A percentile compares a stretch with the other conserved stretches of the same genome.
Evolutionary conservation across 2,329 filamentous ascomycete genomes (phyloP).

Genomic region (Nemania sp.): DNA sequence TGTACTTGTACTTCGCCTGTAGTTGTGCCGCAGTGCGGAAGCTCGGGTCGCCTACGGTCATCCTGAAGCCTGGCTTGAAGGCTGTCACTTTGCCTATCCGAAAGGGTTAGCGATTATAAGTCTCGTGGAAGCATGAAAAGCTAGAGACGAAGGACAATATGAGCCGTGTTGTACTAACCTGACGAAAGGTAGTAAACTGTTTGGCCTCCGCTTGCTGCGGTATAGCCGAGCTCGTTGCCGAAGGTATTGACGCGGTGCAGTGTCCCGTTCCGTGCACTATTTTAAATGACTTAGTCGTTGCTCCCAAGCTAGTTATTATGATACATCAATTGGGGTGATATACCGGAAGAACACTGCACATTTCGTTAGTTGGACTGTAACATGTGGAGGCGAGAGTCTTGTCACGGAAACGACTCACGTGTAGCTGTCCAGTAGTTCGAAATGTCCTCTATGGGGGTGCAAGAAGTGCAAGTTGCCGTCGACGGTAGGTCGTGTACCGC

Average conservation of each 20-base stretch:
- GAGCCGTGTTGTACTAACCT: constrained; percentile 25
- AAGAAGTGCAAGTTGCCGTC: constrained; percentile 36
- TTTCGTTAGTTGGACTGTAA: background rate
- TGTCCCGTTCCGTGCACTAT: constrained; percentile 37
- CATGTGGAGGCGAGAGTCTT: no score
- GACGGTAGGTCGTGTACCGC: constrained; percentile 31
- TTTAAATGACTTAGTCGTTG: constrained; percentile 15
- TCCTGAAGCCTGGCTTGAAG: constrained; percentile 46
- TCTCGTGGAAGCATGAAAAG: background rate
- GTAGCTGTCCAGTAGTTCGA: constrained; percentile 38
- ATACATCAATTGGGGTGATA: background rate
- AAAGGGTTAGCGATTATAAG: background rate
- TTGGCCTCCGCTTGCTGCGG: constrained; percentile 40
- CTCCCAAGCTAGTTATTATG: background rate
- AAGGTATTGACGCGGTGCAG: constrained; percentile 38
- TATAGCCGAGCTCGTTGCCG: constrained; percentile 38
- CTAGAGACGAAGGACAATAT: background rate
- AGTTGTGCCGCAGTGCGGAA: constrained; percentile 36
- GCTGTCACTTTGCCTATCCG: constrained; percentile 39
- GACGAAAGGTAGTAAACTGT: constrained; percentile 48
- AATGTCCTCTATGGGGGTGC: constrained; percentile 36
- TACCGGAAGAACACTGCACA: constrained; percentile 20
- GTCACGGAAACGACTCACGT: background rate
- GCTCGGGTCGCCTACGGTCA: constrained; percentile 45
- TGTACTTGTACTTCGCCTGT: constrained; percentile 36